Base-by-base conservation (phyloP, 2,329 filamentous ascomycete genomes). In the Amylocarpus encephaloides region DNA sequence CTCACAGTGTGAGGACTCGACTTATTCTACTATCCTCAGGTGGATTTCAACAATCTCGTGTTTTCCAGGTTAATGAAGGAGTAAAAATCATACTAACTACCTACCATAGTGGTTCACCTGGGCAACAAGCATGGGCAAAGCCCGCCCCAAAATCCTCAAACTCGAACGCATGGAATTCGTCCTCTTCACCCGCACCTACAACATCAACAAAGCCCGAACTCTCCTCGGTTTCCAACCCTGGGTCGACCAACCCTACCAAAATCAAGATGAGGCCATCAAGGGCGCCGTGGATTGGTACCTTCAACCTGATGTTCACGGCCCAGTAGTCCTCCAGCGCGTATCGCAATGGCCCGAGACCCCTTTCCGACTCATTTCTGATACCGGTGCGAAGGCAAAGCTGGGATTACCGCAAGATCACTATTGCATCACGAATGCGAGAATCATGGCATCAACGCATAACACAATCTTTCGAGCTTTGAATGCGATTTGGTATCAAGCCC, bases 401-500 rank as follows among this genome's bases (percentile, higher is more conserved):
- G 47, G 38, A n/a, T 35, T 57, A 5, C 51, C 52, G 5, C 42
- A 48, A 32, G 42, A 52, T 29, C 57, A 59, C 33, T 54, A 57
- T 41, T 56, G 57, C 19, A 46, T 58, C 16, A 46, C 40, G n/a
- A 56, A 53, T 30, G 57, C 57, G 4, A 50, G 52, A 18, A 52
- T 53, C 22, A 68, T 68, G 65, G 57, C 63, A 2, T 54, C 60
- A 35, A 61, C 59, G 6, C 58, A 63, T 49, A 67, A 68, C 43
- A 59, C 59, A 4, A 51, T 66, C 33, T 62, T 65, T 53, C 60
- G 65, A 1, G 64, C 64, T n/a, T 53, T 68, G 19, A 64, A 68
- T 38, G 49, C 63, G 43, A 63, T 70, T 35, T 53, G 67, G 42
- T 62, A 62, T 22, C 67, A 71, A 56, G 63, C 61, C 40, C 56